A percentile compares a stretch with the other conserved stretches of the same genome.
These are phyloP conservation scores for Silene latifolia DNA, from an alignment of 148 eudicot genomes.

Conservation along the genomic window DNA sequence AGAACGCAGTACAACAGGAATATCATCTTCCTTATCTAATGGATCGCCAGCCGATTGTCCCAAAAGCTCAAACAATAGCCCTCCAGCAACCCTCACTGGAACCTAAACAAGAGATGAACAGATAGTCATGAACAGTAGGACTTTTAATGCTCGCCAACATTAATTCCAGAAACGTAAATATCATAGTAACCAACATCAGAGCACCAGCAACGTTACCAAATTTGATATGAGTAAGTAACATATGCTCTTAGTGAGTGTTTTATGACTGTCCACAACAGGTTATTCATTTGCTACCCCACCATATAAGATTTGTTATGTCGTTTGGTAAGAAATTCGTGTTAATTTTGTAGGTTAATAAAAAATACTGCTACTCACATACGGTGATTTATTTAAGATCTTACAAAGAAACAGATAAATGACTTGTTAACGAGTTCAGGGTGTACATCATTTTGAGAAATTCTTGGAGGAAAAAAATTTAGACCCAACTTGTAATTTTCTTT, in stretches of 20 bases:
- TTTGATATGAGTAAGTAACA: background rate
- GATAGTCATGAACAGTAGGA: conserved; percentile 7
- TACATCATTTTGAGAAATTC: too few relatives aligned
- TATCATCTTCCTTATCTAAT: conserved; percentile 64
- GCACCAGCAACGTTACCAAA: background rate
- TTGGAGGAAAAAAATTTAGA: background rate
- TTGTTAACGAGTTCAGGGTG: too few relatives aligned
- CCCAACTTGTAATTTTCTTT: background rate
- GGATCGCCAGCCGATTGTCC: conserved; percentile 97
- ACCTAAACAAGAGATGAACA: conserved; percentile 39
- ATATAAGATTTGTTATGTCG: background rate
- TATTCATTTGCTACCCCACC: background rate
- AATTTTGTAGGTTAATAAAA: background rate
- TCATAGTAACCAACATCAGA: background rate
- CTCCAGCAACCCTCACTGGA: conserved; percentile 93
- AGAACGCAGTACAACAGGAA: conserved; percentile 85
- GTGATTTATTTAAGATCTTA: too few relatives aligned
- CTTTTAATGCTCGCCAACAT: background rate
- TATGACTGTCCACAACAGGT: background rate
- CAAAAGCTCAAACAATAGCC: conserved; percentile 85
- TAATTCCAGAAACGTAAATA: background rate
- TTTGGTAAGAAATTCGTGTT: background rate
- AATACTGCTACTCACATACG: too few relatives aligned
- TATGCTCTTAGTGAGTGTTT: background rate
- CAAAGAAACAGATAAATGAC: background rate